These are phyloP conservation scores for Pilatotrama ljubarskyi DNA, from an alignment of 768 basidiomycete genomes.

Conservation along the genomic window DNA sequence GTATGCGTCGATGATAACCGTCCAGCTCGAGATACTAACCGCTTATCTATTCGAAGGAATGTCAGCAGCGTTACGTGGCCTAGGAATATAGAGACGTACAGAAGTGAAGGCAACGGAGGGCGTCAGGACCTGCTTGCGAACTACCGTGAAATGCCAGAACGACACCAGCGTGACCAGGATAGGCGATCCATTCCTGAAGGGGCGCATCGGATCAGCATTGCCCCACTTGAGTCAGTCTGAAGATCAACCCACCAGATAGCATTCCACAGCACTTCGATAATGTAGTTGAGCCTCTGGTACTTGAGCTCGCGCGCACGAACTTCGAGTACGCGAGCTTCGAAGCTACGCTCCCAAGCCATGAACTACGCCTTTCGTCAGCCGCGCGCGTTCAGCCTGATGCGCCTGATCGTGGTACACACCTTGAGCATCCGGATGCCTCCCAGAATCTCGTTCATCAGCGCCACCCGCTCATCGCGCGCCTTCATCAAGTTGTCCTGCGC, in stretches of 20 bases:
- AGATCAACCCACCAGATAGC: conserved; percentile 47
- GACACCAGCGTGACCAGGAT: conserved; percentile 52
- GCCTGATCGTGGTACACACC: background rate
- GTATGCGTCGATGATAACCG: background rate
- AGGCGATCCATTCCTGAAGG: conserved; percentile 43
- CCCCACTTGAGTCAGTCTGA: background rate
- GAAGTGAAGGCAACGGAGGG: conserved; percentile 83
- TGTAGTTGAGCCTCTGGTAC: conserved; percentile 85
- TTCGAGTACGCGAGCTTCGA: conserved; percentile 71
- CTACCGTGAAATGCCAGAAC: conserved; percentile 66
- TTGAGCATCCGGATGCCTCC: conserved; percentile 11
- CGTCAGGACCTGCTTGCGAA: conserved; percentile 66
- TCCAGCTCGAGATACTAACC: conserved; percentile 31
- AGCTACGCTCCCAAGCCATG: conserved; percentile 94
- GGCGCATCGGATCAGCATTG: background rate
- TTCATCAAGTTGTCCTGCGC: conserved; percentile 91
- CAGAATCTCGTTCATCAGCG: conserved; percentile 83
- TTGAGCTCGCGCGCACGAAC: conserved; percentile 80
- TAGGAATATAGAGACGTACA: conserved; percentile 27
- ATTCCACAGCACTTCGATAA: conserved; percentile 66
- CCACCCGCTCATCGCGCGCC: conserved; percentile 84
- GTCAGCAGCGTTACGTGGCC: background rate
- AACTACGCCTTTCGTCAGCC: conserved; percentile 48
- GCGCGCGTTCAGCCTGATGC: no score
- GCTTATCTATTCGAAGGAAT: conserved; percentile 36